These are phyloP conservation scores for Pseudofabraea citricarpa DNA, from an alignment of 2,329 filamentous ascomycete genomes.

Conservation along the genomic window DNA sequence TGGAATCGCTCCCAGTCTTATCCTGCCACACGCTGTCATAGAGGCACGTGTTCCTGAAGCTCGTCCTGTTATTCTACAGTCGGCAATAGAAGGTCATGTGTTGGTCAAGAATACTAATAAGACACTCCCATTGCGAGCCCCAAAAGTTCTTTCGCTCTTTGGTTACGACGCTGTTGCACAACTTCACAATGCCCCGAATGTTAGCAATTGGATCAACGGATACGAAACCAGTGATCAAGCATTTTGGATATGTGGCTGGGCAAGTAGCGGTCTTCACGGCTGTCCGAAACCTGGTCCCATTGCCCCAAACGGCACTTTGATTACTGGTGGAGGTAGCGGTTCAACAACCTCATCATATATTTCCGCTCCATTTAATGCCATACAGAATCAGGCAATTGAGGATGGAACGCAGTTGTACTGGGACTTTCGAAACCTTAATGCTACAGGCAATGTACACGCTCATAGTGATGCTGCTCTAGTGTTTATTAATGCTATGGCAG, in stretches of 20 bases:
- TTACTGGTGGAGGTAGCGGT: not conserved
- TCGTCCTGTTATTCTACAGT: not conserved
- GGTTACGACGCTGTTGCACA: not conserved
- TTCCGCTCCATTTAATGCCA: not conserved
- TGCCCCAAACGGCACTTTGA: conserved; percentile 35
- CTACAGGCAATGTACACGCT: not conserved
- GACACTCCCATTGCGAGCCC: conserved; percentile 33
- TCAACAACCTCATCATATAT: not conserved
- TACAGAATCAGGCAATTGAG: not conserved
- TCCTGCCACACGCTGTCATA: not conserved
- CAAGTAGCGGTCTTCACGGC: conserved; percentile 53
- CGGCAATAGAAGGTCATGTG: conserved; percentile 58
- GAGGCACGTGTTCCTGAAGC: not conserved
- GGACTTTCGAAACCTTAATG: not conserved
- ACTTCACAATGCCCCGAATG: not conserved
- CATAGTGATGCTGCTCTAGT: conserved; percentile 36
- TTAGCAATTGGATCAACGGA: not conserved
- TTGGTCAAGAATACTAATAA: conserved; percentile 52
- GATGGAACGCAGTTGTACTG: not conserved
- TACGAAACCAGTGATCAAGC: not conserved
- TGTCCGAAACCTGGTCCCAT: conserved; percentile 26
- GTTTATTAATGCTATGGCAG: conserved; percentile 61
- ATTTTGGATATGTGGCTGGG: conserved; percentile 21
- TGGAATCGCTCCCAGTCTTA: not conserved
- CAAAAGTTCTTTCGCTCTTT: not conserved